Percentiles rank a stretch among this genome's conserved stretches.
Evolutionary conservation across 2,329 filamentous ascomycete species (phyloP).

Genomic region (Albifimbria verrucaria): DNA sequence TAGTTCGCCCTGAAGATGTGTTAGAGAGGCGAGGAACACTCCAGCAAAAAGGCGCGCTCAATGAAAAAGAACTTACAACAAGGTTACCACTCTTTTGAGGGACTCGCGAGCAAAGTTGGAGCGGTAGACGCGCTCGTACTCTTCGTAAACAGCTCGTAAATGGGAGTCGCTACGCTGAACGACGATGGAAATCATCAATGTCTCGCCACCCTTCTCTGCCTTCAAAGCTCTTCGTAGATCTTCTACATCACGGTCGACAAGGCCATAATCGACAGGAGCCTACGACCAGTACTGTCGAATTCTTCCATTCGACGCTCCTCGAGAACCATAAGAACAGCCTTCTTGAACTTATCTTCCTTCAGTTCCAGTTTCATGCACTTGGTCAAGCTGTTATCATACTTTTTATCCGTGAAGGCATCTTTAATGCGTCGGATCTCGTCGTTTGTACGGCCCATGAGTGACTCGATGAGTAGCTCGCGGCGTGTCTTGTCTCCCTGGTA

Average conservation of each 20-base stretch:
- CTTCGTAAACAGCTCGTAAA: constrained; percentile 71
- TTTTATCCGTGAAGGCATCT: constrained; percentile 84
- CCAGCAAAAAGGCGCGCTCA: too few species aligned
- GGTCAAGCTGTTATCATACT: constrained; percentile 76
- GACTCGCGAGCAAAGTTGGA: constrained; percentile 87
- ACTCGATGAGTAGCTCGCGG: constrained; percentile 87
- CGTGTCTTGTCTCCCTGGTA: constrained; percentile 85
- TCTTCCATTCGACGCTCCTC: constrained; percentile 85
- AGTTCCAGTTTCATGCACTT: constrained; percentile 91
- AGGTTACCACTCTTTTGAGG: constrained; percentile 87
- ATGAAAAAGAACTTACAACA: constrained; percentile 63
- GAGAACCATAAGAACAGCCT: constrained; percentile 77
- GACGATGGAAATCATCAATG: constrained; percentile 81
- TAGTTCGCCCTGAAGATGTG: constrained; percentile 70
- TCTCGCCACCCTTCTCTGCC: constrained; percentile 79
- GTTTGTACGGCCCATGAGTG: constrained; percentile 85
- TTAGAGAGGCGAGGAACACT: not conserved
- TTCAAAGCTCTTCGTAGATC: constrained; percentile 66
- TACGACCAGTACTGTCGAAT: constrained; percentile 59
- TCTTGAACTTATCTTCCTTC: constrained; percentile 94
- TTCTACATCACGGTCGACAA: constrained; percentile 69
- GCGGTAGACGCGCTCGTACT: constrained; percentile 70
- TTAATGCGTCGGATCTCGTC: constrained; percentile 86
- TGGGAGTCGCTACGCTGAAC: constrained; percentile 78
- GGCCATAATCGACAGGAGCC: constrained; percentile 53